phyloP scores from a whole-genome alignment of 2,329 filamentous ascomycete species.

The Leptographium wingfieldii region DNA sequence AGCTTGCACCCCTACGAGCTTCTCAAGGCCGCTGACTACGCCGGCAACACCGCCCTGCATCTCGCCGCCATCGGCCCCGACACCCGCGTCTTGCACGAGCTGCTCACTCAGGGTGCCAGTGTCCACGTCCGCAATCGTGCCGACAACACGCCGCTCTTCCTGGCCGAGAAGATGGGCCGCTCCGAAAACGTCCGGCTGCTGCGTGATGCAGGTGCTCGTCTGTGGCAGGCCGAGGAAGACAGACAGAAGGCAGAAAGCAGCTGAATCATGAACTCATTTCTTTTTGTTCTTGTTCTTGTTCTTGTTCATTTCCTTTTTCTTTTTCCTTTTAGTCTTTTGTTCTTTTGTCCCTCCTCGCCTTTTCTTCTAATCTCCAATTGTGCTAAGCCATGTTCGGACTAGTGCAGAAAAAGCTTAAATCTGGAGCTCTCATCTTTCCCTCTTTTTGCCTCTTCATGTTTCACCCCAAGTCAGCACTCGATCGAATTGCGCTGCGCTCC shows the following conservation, averaged over 20 bases:
- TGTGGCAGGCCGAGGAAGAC: slow-evolving; percentile 37
- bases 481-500: too few species aligned
- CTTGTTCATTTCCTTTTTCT: background rate
- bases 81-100: slow-evolving; percentile 41
- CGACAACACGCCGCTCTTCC: slow-evolving; percentile 52
- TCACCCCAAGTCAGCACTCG: background rate
- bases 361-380: background rate
- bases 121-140: slow-evolving; percentile 54
- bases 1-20: slow-evolving; percentile 29
- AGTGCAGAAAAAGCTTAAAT: background rate
- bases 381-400: background rate
- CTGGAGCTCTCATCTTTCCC: background rate
- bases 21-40: slow-evolving; percentile 66
- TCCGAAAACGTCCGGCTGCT: slow-evolving; percentile 40
- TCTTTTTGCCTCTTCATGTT: background rate
- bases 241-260: background rate
- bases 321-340: too few species aligned
- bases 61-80: slow-evolving; percentile 43
- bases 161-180: slow-evolving; percentile 46
- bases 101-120: slow-evolving; percentile 50
- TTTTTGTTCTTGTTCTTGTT: background rate
- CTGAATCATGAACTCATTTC: background rate
- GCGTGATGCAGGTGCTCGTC: slow-evolving; percentile 44
- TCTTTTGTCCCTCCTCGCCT: too few species aligned
- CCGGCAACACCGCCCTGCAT: slow-evolving; percentile 60